phyloP scores from a whole-genome alignment of 169 alveolate species.

The Sarcocystis neurona region DNA sequence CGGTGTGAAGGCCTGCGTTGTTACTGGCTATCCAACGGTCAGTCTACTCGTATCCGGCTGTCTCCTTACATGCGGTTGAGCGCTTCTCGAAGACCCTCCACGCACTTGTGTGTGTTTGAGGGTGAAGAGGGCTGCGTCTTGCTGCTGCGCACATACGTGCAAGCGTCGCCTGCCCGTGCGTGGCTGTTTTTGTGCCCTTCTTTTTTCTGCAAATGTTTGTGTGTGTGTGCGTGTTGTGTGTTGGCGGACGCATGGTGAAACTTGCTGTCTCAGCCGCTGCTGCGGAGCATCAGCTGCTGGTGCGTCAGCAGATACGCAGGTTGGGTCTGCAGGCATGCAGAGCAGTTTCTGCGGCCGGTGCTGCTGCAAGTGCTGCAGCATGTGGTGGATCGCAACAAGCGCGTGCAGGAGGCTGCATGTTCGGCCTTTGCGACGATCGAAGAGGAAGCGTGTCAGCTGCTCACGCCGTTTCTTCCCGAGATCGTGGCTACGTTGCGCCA shows the following conservation, averaged over 20 bases:
- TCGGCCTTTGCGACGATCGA: conserved; percentile 88
- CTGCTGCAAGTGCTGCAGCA: conserved; percentile 74
- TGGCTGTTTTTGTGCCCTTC: too few relatives aligned
- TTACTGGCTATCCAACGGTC: too few relatives aligned
- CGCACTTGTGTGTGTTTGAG: too few relatives aligned
- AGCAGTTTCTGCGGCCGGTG: conserved; percentile 66
- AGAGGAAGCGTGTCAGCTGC: conserved; percentile 77
- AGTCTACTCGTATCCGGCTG: too few relatives aligned
- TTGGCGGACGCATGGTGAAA: too few relatives aligned
- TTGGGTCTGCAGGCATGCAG: conserved; percentile 79
- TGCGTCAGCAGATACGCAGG: conserved; percentile 84
- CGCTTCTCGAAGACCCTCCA: too few relatives aligned
- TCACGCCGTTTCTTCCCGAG: conserved; percentile 76
- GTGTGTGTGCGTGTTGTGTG: too few relatives aligned
- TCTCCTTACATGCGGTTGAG: too few relatives aligned
- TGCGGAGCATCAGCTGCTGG: conserved; percentile 91
- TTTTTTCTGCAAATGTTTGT: too few relatives aligned
- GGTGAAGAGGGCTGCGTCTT: too few relatives aligned
- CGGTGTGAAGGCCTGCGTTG: too few relatives aligned
- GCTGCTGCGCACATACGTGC: not conserved
- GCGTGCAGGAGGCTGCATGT: conserved; percentile 94
- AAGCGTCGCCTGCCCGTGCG: not conserved
- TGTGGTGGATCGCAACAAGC: conserved; percentile 85
- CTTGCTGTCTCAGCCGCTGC: conserved; percentile 85
- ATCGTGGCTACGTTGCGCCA: conserved; percentile 75